Evolutionary conservation across 2,329 filamentous ascomycete genomes (phyloP).

Genomic region (Aspergillus quadrilineatus): DNA sequence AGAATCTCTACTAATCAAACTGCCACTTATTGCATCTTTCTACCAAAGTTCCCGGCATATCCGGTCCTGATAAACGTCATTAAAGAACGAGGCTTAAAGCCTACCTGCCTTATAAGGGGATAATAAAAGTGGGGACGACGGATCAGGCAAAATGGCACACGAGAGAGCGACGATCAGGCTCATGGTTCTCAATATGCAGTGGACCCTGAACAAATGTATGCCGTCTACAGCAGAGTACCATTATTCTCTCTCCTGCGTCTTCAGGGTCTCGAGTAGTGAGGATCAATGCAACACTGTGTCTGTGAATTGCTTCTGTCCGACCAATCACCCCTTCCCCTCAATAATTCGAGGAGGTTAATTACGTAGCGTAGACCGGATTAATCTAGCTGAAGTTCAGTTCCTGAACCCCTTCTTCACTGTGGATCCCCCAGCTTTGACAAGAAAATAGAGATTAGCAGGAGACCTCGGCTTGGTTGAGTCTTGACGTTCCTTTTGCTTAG

Average conservation of each 20-base stretch:
- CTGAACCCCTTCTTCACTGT: background rate
- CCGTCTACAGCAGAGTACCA: background rate
- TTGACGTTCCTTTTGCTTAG: background rate
- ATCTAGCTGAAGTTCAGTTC: background rate
- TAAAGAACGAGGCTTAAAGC: background rate
- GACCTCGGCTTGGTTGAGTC: background rate
- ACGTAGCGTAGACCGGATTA: background rate
- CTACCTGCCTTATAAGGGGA: background rate
- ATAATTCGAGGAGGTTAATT: background rate
- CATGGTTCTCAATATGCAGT: background rate
- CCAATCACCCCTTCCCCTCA: background rate
- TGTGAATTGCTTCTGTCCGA: background rate
- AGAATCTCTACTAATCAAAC: background rate
- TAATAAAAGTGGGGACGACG: background rate
- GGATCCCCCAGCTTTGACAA: background rate
- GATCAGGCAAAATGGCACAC: constrained; percentile 22
- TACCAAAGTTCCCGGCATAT: no score
- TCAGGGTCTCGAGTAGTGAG: no score
- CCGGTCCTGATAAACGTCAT: no score
- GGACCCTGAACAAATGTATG: background rate
- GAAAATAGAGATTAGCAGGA: background rate
- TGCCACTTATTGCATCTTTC: no score
- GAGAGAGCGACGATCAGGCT: constrained; percentile 7
- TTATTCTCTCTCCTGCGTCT: no score
- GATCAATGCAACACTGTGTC: background rate